Evolutionary conservation across 106 monocot species (phyloP).

Genomic region (Allium sativum): DNA sequence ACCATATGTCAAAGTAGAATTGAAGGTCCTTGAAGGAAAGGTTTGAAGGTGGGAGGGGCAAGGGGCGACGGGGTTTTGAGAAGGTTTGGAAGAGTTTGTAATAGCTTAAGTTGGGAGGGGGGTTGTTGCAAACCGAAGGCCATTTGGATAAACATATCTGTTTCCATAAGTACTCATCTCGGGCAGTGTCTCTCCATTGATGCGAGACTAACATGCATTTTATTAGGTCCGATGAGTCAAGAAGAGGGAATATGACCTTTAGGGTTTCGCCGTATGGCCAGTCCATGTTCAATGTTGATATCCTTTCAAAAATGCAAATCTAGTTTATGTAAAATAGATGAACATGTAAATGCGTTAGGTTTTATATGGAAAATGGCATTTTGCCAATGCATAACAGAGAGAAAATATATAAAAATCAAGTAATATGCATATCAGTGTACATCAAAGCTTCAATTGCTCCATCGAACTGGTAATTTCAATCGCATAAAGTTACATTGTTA

Average conservation of each 20-base stretch:
- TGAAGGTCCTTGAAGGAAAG: constrained; percentile 64
- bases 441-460: too few species aligned
- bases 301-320: too few species aligned
- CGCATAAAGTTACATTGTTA: too few species aligned
- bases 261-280: constrained; percentile 53
- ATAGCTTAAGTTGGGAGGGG: constrained; percentile 18
- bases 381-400: too few species aligned
- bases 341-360: too few species aligned
- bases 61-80: constrained; percentile 8
- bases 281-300: constrained; percentile 34
- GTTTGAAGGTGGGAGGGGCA: constrained; percentile 33
- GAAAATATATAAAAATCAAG: too few species aligned
- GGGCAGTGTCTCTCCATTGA: constrained; percentile 47
- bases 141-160: constrained; percentile 44
- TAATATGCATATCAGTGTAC: too few species aligned
- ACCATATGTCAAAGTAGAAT: constrained; percentile 73
- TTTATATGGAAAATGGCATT: too few species aligned
- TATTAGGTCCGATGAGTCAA: constrained; percentile 55
- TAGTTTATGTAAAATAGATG: too few species aligned
- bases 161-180: constrained; percentile 90
- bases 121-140: constrained; percentile 36
- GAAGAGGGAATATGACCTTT: constrained; percentile 62
- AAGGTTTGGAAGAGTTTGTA: constrained; percentile 28
- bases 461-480: too few species aligned
- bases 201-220: constrained; percentile 36